Evolutionary conservation across 2,329 filamentous ascomycete genomes (phyloP), one percentile per base, ranked within the genome.

Genomic region (Fusarium citri): DNA sequence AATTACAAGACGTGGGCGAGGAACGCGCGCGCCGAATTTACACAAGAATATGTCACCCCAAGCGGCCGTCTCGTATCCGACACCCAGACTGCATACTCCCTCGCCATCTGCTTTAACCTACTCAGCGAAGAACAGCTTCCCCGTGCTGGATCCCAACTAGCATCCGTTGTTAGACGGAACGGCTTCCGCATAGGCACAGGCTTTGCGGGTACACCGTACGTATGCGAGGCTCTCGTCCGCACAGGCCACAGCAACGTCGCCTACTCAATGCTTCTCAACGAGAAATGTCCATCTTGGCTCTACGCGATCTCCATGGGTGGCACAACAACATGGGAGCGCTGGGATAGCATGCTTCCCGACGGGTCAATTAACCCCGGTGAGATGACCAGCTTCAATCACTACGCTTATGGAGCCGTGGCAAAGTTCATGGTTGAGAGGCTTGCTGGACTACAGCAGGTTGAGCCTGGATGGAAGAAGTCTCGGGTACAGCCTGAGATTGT

Each of bases 341-440:
- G 81, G 81, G 79, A 83, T 20, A 76, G 74, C 5, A 77, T 83
- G 72, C 55, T 81, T 3, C 77, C 79, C 0, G 75, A 82, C 18
- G 80, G 80, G 1, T 72, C 66, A 0, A 76, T 83, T 15, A 83
- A 83, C 43, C 76, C 79, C 0, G 78, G 81, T 0, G 72, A 78
- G 9, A 83, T 83, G 82, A 83, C 80, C 0, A 80, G 77, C 16
- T 80, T 81, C 41, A 81, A 83, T 45, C 81, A 83, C 55, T 83
- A 83, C 28, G 80, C 82, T 0, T 78, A 82, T 4, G 81, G 81
- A 0, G 76, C 78, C 2, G 79, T 83, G 16, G 79, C 76, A 3
- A 76, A 78, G 20, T 83, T 81, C 68, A 74, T 83, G 58, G 77
- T 81, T 6, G 69, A 74, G 18, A 25, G 67, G 0, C 31, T 77